phyloP scores from a whole-genome alignment of 2,329 filamentous ascomycete species.

The Pseudocercospora cruenta region DNA sequence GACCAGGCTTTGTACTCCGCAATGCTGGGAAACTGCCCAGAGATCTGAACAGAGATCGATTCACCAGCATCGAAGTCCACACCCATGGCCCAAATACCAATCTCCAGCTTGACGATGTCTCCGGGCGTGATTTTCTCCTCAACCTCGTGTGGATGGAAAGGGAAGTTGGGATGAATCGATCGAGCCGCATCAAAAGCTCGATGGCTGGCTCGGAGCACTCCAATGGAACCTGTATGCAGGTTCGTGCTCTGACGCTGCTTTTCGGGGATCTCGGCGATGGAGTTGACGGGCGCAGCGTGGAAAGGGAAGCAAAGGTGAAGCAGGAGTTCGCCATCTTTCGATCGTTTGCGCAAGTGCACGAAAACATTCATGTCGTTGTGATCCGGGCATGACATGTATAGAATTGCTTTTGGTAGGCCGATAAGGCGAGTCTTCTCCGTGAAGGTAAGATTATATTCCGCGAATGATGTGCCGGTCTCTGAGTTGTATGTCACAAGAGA shows the following conservation, averaged over 20 bases:
- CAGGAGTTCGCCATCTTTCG: constrained; percentile 22
- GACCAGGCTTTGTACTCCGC: constrained; percentile 48
- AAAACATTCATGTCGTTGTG: constrained; percentile 30
- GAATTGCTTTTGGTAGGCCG: constrained; percentile 52
- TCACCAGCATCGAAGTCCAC: constrained; percentile 52
- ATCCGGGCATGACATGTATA: constrained; percentile 45
- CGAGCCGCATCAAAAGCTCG: constrained; percentile 16
- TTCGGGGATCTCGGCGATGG: constrained; percentile 49
- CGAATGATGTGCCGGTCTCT: constrained; percentile 24
- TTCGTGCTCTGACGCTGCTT: constrained; percentile 21
- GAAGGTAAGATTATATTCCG: constrained; percentile 47
- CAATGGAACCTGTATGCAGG: constrained; percentile 21
- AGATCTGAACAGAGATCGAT: constrained; percentile 22
- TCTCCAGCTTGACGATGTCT: constrained; percentile 50
- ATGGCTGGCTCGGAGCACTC: constrained; percentile 25
- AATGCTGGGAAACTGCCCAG: constrained; percentile 37
- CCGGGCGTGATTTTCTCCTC: constrained; percentile 48
- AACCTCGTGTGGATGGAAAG: constrained; percentile 25
- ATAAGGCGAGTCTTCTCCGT: constrained; percentile 45
- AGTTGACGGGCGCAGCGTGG: constrained; percentile 30
- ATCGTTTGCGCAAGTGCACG: constrained; percentile 26
- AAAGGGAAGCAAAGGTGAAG: constrained; percentile 26
- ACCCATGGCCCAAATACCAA: constrained; percentile 54
- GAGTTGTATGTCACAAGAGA: constrained; percentile 20
- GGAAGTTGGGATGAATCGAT: constrained; percentile 22